Conservation (phyloP, 371 early-diverging fungal species). For the Rhizomucor miehei region DNA sequence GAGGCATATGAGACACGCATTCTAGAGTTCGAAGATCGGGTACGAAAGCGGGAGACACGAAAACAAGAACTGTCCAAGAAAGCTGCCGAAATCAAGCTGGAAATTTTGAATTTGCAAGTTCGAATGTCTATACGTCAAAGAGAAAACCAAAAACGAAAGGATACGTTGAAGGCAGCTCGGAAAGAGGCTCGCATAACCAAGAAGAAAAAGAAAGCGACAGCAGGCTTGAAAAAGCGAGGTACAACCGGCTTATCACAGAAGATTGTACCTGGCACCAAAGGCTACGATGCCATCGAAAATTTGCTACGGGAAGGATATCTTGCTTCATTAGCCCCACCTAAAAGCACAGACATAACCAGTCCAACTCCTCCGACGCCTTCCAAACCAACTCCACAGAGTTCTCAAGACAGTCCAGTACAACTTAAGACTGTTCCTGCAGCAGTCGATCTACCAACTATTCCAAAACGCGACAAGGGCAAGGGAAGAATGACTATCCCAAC, state of each 20-base stretch:
- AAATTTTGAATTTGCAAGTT: constrained; percentile 11
- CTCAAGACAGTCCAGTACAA: neutral
- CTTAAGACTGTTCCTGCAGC: neutral
- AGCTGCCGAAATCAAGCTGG: constrained; percentile 1
- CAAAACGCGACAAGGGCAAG: neutral
- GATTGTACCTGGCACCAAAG: neutral
- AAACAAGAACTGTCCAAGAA: constrained; percentile 2
- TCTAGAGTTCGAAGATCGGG: neutral
- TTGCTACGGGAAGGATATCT: neutral
- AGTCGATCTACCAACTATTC: neutral
- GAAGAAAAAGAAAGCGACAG: constrained; percentile 3
- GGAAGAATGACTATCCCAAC: neutral
- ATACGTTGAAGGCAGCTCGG: no score
- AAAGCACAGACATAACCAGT: neutral
- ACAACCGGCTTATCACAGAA: neutral
- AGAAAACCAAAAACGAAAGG: neutral
- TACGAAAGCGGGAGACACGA: neutral
- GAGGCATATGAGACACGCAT: constrained; percentile 6
- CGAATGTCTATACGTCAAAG: constrained; percentile 7
- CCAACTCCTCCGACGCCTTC: neutral
- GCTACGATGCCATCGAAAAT: neutral
- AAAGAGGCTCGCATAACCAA: neutral
- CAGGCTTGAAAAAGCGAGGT: neutral
- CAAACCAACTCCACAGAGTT: neutral
- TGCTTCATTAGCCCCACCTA: neutral